These are phyloP conservation scores for Acephala macrosclerotiorum DNA, from an alignment of 2,329 filamentous ascomycete genomes.

Conservation along the genomic window DNA sequence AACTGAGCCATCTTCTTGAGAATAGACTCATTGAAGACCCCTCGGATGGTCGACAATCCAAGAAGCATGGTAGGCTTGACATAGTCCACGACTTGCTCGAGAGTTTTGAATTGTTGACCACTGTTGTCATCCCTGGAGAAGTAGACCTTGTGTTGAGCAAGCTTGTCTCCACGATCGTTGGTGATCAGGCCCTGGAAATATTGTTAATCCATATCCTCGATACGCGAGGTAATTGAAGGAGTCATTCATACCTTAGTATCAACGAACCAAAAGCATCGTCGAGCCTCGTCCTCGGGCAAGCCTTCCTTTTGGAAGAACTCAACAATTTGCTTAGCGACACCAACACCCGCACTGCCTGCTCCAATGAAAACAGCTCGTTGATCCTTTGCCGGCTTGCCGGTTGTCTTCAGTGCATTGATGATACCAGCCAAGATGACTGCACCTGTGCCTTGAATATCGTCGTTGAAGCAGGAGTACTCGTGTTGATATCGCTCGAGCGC, in stretches of 20 bases:
- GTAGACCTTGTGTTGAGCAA: constrained; percentile 67
- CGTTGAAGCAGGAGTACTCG: constrained; percentile 86
- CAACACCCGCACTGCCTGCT: constrained; percentile 80
- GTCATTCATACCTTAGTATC: constrained; percentile 58
- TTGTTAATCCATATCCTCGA: constrained; percentile 12
- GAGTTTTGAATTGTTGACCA: constrained; percentile 58
- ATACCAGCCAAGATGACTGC: constrained; percentile 86
- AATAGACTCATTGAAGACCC: constrained; percentile 76
- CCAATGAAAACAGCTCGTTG: constrained; percentile 80
- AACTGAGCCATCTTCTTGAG: constrained; percentile 78
- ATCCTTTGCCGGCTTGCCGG: constrained; percentile 69
- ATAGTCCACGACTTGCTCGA: constrained; percentile 71
- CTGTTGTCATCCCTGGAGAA: constrained; percentile 47
- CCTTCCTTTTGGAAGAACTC: constrained; percentile 73
- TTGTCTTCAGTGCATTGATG: constrained; percentile 75
- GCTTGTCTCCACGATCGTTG: constrained; percentile 72
- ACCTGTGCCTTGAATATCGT: constrained; percentile 89
- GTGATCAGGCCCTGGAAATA: constrained; percentile 68
- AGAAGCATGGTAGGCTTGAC: constrained; percentile 84
- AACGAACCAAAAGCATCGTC: constrained; percentile 75
- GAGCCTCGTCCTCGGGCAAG: constrained; percentile 74
- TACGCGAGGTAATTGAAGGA: background rate
- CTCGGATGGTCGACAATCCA: constrained; percentile 81
- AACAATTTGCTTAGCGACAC: constrained; percentile 85
- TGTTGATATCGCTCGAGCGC: constrained; percentile 76